phyloP scores from a whole-genome alignment of 2,329 filamentous ascomycete genomes.

The Exophiala xenobiotica region DNA sequence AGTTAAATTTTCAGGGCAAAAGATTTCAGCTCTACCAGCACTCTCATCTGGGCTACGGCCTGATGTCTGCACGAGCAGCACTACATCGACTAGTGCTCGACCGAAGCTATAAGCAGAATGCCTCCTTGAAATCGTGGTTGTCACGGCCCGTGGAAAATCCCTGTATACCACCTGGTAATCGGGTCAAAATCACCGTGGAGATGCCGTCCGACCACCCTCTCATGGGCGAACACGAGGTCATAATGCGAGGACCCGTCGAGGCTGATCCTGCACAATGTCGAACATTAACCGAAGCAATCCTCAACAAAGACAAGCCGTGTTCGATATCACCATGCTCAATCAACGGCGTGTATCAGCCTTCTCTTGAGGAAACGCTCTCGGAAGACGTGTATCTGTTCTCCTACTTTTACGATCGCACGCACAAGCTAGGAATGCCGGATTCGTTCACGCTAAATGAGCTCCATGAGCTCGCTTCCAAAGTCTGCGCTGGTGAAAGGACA shows the following conservation, averaged over 20 bases:
- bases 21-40: slow-evolving; percentile 95
- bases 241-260: slow-evolving; percentile 80
- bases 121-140: slow-evolving; percentile 66
- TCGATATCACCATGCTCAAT: slow-evolving; percentile 90
- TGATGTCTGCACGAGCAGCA: slow-evolving; percentile 90
- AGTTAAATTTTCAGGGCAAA: slow-evolving; percentile 82
- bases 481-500: slow-evolving; percentile 72
- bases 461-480: slow-evolving; percentile 76
- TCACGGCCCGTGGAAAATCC: slow-evolving; percentile 73
- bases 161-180: slow-evolving; percentile 80
- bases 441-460: slow-evolving; percentile 91
- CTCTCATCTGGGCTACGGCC: slow-evolving; percentile 92
- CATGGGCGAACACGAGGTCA: slow-evolving; percentile 66
- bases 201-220: slow-evolving; percentile 66
- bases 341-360: slow-evolving; percentile 94
- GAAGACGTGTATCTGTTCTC: slow-evolving; percentile 97
- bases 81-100: slow-evolving; percentile 76
- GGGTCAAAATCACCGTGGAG: slow-evolving; percentile 69
- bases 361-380: slow-evolving; percentile 85
- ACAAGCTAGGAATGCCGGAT: slow-evolving; percentile 93
- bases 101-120: slow-evolving; percentile 63
- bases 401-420: slow-evolving; percentile 95
- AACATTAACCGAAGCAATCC: slow-evolving; percentile 81
- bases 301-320: slow-evolving; percentile 83
- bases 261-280: slow-evolving; percentile 86